These are phyloP conservation scores for Blastocystis sp. DNA, from an alignment of 352 stramenopile species.

Conservation along the genomic window DNA sequence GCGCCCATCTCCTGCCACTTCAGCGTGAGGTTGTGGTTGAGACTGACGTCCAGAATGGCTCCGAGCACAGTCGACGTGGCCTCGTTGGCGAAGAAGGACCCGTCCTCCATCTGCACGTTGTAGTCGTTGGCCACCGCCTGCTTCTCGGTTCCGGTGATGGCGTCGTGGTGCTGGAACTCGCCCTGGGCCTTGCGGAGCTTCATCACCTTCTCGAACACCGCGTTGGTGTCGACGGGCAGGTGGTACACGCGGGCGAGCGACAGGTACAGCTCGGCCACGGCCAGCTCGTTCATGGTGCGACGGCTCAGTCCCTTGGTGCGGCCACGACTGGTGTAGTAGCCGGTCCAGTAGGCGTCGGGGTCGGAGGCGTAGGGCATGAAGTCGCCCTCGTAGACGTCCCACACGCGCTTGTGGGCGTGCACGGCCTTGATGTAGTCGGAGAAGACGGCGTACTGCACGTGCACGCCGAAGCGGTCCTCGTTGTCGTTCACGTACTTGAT, in stretches of 20 bases:
- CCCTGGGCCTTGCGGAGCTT: conserved; percentile 79
- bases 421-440: conserved; percentile 89
- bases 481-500: conserved; percentile 88
- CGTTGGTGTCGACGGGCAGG: conserved; percentile 64
- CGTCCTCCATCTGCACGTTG: conserved; percentile 78
- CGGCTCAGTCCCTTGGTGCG: conserved; percentile 84
- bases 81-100: conserved; percentile 64
- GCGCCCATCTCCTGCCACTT: conserved; percentile 65
- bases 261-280: conserved; percentile 83
- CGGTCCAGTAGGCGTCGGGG: conserved; percentile 86
- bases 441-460: conserved; percentile 91
- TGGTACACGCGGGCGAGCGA: conserved; percentile 66
- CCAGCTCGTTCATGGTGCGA: conserved; percentile 78
- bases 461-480: conserved; percentile 72
- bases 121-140: conserved; percentile 91
- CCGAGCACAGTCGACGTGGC: conserved; percentile 16
- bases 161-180: conserved; percentile 91
- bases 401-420: conserved; percentile 71
- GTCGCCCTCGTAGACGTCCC: conserved; percentile 84
- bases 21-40: conserved; percentile 49
- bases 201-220: conserved; percentile 55
- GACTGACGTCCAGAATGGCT: conserved; percentile 1
- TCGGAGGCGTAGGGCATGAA: conserved; percentile 91
- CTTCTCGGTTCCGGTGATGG: conserved; percentile 86
- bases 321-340: conserved; percentile 88